A percentile compares a stretch with the other conserved stretches of the same genome.
phyloP scores from a whole-genome alignment of 164 flowering plant species.

The Chimonanthus salicifolius region DNA sequence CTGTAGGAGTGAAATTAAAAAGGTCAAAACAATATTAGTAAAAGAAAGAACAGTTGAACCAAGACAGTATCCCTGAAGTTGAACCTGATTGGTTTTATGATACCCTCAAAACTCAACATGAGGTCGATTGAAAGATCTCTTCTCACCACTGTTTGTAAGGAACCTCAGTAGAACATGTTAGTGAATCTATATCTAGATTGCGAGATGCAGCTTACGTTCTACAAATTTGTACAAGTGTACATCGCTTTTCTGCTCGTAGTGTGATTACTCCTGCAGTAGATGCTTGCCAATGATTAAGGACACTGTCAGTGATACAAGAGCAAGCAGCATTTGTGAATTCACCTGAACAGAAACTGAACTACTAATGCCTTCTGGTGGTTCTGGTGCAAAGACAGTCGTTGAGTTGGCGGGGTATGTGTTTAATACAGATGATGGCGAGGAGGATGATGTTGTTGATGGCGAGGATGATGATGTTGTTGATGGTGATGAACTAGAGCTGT shows the following conservation, averaged over 20 bases:
- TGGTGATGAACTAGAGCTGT: slow-evolving; percentile 8
- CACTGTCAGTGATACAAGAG: slow-evolving; percentile 20
- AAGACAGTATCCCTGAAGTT: no score
- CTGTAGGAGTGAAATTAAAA: no score
- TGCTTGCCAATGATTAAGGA: slow-evolving; percentile 10
- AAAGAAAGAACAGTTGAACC: no score
- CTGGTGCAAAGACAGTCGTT: slow-evolving; percentile 32
- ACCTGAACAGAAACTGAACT: slow-evolving; percentile 28
- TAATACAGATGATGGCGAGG: slow-evolving; percentile 22
- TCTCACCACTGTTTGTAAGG: neutral
- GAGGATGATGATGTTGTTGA: no score
- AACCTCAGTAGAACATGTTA: neutral
- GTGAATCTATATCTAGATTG: neutral
- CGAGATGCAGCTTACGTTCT: neutral
- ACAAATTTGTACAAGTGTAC: slow-evolving; percentile 2
- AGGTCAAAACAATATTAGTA: no score
- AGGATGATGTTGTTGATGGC: no score
- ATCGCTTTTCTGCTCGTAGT: neutral
- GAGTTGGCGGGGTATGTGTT: slow-evolving; percentile 37
- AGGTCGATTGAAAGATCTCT: neutral
- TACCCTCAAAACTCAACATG: neutral
- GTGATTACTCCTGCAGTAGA: neutral
- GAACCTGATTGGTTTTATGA: no score
- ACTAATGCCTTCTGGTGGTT: slow-evolving; percentile 34
- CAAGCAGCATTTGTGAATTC: slow-evolving; percentile 19